A percentile compares a stretch with the other conserved stretches of the same genome.
Conservation (phyloP, 768 basidiomycete species). For the Lentinula sp. region DNA sequence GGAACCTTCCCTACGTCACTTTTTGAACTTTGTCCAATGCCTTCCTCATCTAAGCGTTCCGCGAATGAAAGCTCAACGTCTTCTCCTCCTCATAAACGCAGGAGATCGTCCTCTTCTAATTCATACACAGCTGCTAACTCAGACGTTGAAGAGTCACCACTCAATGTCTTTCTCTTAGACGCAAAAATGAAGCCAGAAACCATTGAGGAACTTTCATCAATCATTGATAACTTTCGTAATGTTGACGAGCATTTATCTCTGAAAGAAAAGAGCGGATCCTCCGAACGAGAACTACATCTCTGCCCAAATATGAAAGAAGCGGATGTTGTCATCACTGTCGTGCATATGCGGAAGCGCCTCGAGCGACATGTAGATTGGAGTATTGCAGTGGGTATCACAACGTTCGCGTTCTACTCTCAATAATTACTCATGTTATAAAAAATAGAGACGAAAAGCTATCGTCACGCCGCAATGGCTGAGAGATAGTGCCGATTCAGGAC, state of each 20-base stretch:
- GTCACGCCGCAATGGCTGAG: conserved; percentile 70
- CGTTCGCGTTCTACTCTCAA: neutral
- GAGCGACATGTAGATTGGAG: conserved; percentile 66
- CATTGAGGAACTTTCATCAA: conserved; percentile 28
- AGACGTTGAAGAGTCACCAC: neutral
- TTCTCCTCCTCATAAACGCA: neutral
- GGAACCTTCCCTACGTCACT: neutral
- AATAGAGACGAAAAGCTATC: conserved; percentile 58
- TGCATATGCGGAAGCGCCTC: conserved; percentile 61
- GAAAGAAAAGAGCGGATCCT: neutral
- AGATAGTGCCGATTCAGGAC: conserved; percentile 43
- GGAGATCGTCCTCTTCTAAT: neutral
- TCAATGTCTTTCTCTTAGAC: conserved; percentile 18
- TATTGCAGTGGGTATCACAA: conserved; percentile 45
- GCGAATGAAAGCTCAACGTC: neutral
- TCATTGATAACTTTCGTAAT: conserved; percentile 22
- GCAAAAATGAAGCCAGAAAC: conserved; percentile 15
- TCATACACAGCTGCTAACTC: neutral
- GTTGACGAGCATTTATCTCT: neutral
- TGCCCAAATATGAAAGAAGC: conserved; percentile 39
- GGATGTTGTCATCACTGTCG: conserved; percentile 60
- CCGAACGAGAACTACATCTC: conserved; percentile 22
- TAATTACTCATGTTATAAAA: neutral
- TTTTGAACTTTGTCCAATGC: neutral
- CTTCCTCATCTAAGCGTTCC: conserved; percentile 1